Percentiles rank a stretch among this genome's conserved stretches.
Conservation (phyloP, 805 yeast species). For the Candida manassasensis region DNA sequence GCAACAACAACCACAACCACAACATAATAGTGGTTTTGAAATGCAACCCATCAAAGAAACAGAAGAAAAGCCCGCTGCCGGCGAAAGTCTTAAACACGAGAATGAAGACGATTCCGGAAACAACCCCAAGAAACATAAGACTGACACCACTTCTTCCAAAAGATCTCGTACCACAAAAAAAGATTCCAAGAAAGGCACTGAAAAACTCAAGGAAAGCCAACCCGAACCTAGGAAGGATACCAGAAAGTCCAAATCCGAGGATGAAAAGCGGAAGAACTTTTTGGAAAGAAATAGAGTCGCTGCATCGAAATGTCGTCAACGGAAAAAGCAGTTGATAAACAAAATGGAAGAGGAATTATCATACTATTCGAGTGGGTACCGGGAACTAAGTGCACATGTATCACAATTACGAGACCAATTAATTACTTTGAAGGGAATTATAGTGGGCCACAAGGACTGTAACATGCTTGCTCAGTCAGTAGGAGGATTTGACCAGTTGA, state of each 20-base stretch:
- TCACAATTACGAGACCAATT: conserved; percentile 57
- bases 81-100: conserved; percentile 7
- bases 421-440: conserved; percentile 41
- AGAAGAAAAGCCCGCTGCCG: conserved; percentile 3
- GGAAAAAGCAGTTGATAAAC: conserved; percentile 83
- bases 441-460: conserved; percentile 51
- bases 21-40: conserved; percentile 4
- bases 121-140: conserved; percentile 3
- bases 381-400: conserved; percentile 56
- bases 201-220: conserved; percentile 5
- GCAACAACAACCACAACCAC: conserved; percentile 6
- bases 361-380: conserved; percentile 66
- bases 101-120: conserved; percentile 5
- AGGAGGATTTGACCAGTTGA: conserved; percentile 44
- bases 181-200: conserved; percentile 1
- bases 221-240: conserved; percentile 9
- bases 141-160: conserved; percentile 6
- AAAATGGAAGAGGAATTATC: conserved; percentile 78
- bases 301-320: conserved; percentile 90
- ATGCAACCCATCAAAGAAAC: conserved; percentile 8
- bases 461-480: conserved; percentile 34
- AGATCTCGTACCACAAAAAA: not conserved
- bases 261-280: conserved; percentile 61
- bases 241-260: conserved; percentile 17
- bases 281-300: conserved; percentile 92